Evolutionary conservation across 306 rosid species (phyloP).

Genomic region (Phaseolus lunatus): DNA sequence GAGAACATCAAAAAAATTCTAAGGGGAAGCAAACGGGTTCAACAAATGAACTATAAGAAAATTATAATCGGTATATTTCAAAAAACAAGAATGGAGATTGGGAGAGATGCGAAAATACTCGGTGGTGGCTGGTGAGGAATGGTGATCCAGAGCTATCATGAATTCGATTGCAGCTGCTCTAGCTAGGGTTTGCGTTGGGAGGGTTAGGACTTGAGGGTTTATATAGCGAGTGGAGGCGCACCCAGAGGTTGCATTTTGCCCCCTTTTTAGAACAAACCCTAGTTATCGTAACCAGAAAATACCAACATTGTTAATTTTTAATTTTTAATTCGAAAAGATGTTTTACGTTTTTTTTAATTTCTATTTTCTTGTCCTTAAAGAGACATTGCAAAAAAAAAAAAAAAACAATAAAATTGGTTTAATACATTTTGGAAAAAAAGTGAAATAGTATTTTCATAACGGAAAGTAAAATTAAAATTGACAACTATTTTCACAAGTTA

Average conservation of each 20-base stretch:
- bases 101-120: neutral
- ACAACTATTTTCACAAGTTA: too few relatives aligned
- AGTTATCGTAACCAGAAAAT: neutral
- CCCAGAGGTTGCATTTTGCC: neutral
- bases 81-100: neutral
- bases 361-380: neutral
- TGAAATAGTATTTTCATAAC: too few relatives aligned
- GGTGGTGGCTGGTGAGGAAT: neutral
- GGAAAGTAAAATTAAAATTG: too few relatives aligned
- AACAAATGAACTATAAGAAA: too few relatives aligned
- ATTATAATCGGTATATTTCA: too few relatives aligned
- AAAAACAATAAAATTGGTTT: too few relatives aligned
- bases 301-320: neutral
- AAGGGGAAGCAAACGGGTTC: neutral
- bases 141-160: neutral
- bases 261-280: slow-evolving; percentile 19
- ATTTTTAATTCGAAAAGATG: neutral
- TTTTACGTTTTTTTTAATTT: neutral
- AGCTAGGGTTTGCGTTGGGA: neutral
- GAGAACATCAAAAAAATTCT: neutral
- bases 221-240: slow-evolving; percentile 20
- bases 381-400: neutral
- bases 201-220: neutral
- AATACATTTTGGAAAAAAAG: too few relatives aligned
- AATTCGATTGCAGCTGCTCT: neutral